phyloP scores from a whole-genome alignment of 345 rosid genomes.

The Salix viminalis region DNA sequence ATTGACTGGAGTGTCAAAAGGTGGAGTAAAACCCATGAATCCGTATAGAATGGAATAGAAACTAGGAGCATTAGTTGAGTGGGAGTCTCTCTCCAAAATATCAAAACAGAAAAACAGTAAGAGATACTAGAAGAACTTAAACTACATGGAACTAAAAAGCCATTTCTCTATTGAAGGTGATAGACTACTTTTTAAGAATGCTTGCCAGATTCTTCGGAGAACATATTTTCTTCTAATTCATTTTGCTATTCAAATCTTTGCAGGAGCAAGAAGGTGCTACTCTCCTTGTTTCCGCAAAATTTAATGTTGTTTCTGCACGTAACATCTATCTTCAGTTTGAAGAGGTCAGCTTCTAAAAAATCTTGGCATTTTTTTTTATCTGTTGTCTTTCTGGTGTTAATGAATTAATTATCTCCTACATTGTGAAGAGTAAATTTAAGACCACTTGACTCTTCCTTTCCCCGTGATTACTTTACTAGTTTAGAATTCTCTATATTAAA shows the following conservation, averaged over 20 bases:
- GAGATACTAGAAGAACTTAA: not conserved
- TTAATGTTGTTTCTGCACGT: constrained; percentile 60
- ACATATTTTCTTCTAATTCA: not conserved
- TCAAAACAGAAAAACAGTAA: not conserved
- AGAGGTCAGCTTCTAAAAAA: constrained; percentile 56
- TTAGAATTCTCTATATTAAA: not conserved
- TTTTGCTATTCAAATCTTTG: constrained; percentile 7
- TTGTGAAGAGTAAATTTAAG: not conserved
- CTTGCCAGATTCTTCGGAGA: not conserved
- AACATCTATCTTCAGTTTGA: constrained; percentile 84
- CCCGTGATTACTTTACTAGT: not conserved
- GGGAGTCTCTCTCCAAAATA: not conserved
- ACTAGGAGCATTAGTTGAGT: not conserved
- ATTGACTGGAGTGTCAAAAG: not conserved
- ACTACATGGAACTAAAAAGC: not conserved
- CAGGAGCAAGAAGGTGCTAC: constrained; percentile 92
- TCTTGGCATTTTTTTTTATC: not conserved
- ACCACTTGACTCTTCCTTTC: not conserved
- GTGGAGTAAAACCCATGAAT: not conserved
- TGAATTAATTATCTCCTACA: not conserved
- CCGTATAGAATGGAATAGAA: not conserved
- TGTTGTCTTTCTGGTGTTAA: not conserved
- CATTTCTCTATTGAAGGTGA: not conserved
- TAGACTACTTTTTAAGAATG: not conserved
- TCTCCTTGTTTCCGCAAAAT: constrained; percentile 83